phyloP scores from a whole-genome alignment of 805 yeast species.

The Candida maesae region DNA sequence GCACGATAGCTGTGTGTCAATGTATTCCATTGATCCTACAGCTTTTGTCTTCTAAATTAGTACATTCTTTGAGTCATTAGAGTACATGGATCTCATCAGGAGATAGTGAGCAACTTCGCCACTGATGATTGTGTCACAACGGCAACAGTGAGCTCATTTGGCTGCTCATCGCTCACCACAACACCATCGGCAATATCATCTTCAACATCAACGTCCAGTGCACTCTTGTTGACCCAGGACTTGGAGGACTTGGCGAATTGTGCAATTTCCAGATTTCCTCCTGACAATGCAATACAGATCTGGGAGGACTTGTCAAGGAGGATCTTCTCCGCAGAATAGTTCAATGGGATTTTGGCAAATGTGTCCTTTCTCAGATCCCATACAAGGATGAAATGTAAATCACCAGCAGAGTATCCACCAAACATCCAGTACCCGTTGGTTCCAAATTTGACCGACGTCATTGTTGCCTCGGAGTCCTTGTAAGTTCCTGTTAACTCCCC shows the following conservation, averaged over 20 bases:
- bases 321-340: conserved; percentile 8
- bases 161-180: conserved; percentile 12
- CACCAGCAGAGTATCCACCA: conserved; percentile 25
- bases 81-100: conserved; percentile 1
- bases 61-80: not conserved
- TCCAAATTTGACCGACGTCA: conserved; percentile 46
- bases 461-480: conserved; percentile 18
- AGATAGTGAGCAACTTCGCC: conserved; percentile 2
- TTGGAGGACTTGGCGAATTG: conserved; percentile 23
- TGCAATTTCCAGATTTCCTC: conserved; percentile 12
- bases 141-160: conserved; percentile 9
- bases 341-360: conserved; percentile 5
- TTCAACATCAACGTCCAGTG: conserved; percentile 11
- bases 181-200: conserved; percentile 15
- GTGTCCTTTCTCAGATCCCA: conserved; percentile 47
- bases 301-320: conserved; percentile 25
- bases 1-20: conserved; percentile 2
- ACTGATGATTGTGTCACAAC: conserved; percentile 10
- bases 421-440: conserved; percentile 63
- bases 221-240: conserved; percentile 15
- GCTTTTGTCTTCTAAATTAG: no score
- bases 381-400: conserved; percentile 31
- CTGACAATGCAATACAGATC: conserved; percentile 12
- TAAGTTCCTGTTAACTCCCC: conserved; percentile 31
- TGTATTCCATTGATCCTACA: no score